Percentiles rank a stretch among this genome's conserved stretches.
Conservation (phyloP, 345 rosid genomes). For the Eucalyptus brandiana region DNA sequence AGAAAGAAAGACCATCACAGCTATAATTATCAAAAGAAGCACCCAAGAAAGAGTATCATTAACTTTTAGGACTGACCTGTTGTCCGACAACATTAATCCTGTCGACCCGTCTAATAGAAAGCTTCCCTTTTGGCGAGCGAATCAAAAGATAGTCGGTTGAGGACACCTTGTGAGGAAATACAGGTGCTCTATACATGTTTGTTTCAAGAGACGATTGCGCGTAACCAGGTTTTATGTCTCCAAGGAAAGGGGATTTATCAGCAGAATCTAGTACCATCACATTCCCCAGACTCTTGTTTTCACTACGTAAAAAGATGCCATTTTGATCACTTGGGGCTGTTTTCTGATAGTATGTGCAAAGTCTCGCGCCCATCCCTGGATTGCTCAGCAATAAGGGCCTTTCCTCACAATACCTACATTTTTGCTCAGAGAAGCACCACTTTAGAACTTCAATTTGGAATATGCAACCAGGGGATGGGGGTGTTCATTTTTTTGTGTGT, state of each 20-base stretch:
- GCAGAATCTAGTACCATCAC: slow-evolving; percentile 62
- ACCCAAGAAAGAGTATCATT: neutral
- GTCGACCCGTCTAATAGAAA: slow-evolving; percentile 85
- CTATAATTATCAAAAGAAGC: neutral
- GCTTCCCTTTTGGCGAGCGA: slow-evolving; percentile 94
- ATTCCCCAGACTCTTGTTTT: slow-evolving; percentile 57
- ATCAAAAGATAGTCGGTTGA: slow-evolving; percentile 84
- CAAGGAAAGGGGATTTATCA: slow-evolving; percentile 95
- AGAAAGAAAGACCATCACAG: neutral
- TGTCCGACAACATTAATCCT: slow-evolving; percentile 86
- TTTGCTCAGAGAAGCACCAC: neutral
- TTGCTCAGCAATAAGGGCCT: slow-evolving; percentile 84
- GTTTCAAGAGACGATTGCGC: slow-evolving; percentile 84
- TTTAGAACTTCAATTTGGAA: neutral
- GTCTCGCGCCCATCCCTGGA: slow-evolving; percentile 93
- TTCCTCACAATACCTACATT: slow-evolving; percentile 87
- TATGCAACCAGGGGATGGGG: neutral
- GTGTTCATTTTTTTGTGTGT: accelerated
- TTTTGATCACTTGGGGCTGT: slow-evolving; percentile 64
- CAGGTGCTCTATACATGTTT: slow-evolving; percentile 91
- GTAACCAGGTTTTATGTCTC: slow-evolving; percentile 75
- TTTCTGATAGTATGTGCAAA: slow-evolving; percentile 90
- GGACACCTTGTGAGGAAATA: slow-evolving; percentile 75
- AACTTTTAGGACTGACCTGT: slow-evolving; percentile 43
- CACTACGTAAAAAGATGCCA: slow-evolving; percentile 38